Percentiles rank a stretch among this genome's conserved stretches.
Conservation (phyloP, 75 land plant species). For the Picea glauca region DNA sequence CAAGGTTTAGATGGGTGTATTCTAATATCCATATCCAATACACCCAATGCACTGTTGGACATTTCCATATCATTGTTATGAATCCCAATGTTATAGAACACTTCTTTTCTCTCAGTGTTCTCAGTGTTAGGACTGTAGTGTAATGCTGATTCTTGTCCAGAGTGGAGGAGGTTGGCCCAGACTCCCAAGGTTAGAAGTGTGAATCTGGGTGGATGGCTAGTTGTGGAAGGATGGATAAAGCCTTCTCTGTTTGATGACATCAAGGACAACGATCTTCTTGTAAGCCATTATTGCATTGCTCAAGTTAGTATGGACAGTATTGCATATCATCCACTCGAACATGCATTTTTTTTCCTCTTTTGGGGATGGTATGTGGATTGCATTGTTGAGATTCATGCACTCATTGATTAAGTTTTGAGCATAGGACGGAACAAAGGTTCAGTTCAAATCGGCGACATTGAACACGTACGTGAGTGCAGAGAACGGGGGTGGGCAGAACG, state of each 20-base stretch:
- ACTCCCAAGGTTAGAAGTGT: constrained; percentile 60
- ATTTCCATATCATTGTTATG: too few relatives aligned
- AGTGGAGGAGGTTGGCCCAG: constrained; percentile 5
- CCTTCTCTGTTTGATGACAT: constrained; percentile 82
- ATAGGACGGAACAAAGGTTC: constrained; percentile 82
- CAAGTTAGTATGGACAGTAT: too few relatives aligned
- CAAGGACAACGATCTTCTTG: constrained; percentile 75
- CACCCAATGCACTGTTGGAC: too few relatives aligned
- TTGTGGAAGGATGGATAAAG: constrained; percentile 87
- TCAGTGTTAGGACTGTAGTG: too few relatives aligned
- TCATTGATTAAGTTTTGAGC: constrained; percentile 4
- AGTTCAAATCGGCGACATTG: constrained; percentile 49
- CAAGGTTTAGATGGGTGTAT: too few relatives aligned
- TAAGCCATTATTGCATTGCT: constrained; percentile 20
- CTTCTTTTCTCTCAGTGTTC: too few relatives aligned
- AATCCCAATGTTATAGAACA: too few relatives aligned
- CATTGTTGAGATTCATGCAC: neutral
- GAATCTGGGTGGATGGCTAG: constrained; percentile 90
- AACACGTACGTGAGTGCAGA: constrained; percentile 66
- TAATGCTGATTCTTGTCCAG: too few relatives aligned
- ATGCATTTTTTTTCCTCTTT: neutral
- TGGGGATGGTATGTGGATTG: neutral
- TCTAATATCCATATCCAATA: too few relatives aligned
- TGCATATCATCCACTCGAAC: too few relatives aligned
- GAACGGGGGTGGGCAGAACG: constrained; percentile 70